Evolutionary conservation across 1,284 basidiomycete species (phyloP).

Genomic region (Ganoderma lucidum): DNA sequence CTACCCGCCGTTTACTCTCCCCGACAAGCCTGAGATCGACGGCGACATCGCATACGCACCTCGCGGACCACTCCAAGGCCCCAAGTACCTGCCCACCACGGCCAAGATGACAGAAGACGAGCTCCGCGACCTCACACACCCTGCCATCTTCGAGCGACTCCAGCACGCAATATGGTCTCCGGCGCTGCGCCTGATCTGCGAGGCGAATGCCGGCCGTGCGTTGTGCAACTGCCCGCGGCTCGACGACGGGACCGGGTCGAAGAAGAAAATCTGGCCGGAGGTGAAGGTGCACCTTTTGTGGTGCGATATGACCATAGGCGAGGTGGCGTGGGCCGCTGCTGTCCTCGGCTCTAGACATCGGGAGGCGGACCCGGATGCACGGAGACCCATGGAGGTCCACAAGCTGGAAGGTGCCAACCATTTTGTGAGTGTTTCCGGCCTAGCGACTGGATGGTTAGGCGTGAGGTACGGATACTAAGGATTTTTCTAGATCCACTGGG

Average conservation of each 20-base stretch:
- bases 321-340: slow-evolving; percentile 24
- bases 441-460: background rate
- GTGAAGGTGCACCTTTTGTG: slow-evolving; percentile 29
- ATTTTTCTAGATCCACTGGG: slow-evolving; percentile 27
- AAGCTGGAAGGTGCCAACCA: slow-evolving; percentile 35
- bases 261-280: slow-evolving; percentile 27
- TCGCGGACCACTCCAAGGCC: slow-evolving; percentile 1
- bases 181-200: slow-evolving; percentile 11
- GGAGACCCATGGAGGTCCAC: slow-evolving; percentile 26
- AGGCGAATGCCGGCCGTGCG: slow-evolving; percentile 26
- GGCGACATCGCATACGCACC: background rate
- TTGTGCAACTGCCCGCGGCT: slow-evolving; percentile 20
- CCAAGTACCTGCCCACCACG: slow-evolving; percentile 18
- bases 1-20: slow-evolving; percentile 22
- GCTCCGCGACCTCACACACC: slow-evolving; percentile 21
- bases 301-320: slow-evolving; percentile 35
- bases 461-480: background rate
- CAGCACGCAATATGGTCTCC: slow-evolving; percentile 21
- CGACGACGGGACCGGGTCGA: background rate
- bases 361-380: slow-evolving; percentile 15
- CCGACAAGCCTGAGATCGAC: background rate
- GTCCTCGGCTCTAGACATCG: slow-evolving; percentile 12
- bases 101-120: slow-evolving; percentile 20
- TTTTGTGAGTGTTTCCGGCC: slow-evolving; percentile 29
- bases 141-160: slow-evolving; percentile 22